Percentiles rank a stretch among this genome's conserved stretches.
Evolutionary conservation across 1,139 yeast genomes (phyloP).

Genomic region (Lodderomyces metapsilosis): DNA sequence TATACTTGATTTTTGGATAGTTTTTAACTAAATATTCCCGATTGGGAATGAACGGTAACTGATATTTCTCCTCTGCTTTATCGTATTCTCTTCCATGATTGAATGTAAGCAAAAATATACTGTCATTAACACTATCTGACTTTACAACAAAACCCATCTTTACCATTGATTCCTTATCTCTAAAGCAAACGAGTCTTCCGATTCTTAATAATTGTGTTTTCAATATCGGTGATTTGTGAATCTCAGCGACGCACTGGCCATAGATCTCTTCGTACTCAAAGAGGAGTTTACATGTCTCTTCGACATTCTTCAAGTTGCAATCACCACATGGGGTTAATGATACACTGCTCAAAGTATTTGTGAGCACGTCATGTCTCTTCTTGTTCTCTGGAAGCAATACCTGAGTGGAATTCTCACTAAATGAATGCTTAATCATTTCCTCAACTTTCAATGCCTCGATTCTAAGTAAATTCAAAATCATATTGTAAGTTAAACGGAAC

Average conservation of each 20-base stretch:
- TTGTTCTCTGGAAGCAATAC: conserved; percentile 85
- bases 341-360: conserved; percentile 43
- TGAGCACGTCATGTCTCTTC: conserved; percentile 54
- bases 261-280: conserved; percentile 44
- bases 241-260: conserved; percentile 46
- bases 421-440: conserved; percentile 95
- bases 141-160: conserved; percentile 57
- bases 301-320: conserved; percentile 39
- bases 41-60: conserved; percentile 55
- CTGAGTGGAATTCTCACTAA: conserved; percentile 88
- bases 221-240: conserved; percentile 46
- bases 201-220: conserved; percentile 43
- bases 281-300: conserved; percentile 44
- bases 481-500: conserved; percentile 89
- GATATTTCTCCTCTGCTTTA: conserved; percentile 22
- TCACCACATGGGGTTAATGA: conserved; percentile 38
- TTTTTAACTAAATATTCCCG: conserved; percentile 23
- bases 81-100: conserved; percentile 43
- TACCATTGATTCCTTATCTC: conserved; percentile 39
- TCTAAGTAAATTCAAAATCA: conserved; percentile 88
- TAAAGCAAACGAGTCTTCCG: conserved; percentile 64
- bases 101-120: conserved; percentile 41
- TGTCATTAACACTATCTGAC: conserved; percentile 27
- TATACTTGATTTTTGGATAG: conserved; percentile 31
- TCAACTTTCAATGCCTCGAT: conserved; percentile 94